Percentiles rank a stretch among this genome's conserved stretches.
Conservation (phyloP, 345 rosid genomes). For the Aegle marmelos region DNA sequence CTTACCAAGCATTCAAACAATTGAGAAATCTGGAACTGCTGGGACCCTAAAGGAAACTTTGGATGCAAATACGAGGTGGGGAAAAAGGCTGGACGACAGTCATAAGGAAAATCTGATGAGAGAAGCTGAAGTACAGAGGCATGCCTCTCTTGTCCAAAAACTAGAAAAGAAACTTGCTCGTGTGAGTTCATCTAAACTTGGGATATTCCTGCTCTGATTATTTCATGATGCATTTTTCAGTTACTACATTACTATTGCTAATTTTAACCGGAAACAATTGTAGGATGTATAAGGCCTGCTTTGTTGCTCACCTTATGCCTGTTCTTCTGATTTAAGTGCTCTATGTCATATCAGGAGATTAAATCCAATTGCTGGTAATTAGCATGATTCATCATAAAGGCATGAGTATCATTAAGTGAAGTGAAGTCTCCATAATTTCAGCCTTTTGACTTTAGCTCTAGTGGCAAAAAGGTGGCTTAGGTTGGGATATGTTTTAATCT, state of each 20-base stretch:
- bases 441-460: neutral
- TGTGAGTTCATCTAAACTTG: conserved; percentile 48
- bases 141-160: conserved; percentile 59
- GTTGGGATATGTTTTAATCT: neutral
- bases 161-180: conserved; percentile 68
- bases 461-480: neutral
- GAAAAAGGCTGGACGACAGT: conserved; percentile 50
- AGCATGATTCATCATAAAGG: neutral
- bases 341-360: neutral
- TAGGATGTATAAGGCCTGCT: neutral
- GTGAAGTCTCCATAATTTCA: neutral
- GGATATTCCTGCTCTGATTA: conserved; percentile 6
- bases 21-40: conserved; percentile 47
- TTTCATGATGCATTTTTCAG: conserved; percentile 3
- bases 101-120: conserved; percentile 51
- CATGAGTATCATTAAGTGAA: neutral
- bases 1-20: conserved; percentile 32
- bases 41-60: conserved; percentile 89
- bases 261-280: neutral
- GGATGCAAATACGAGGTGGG: conserved; percentile 83
- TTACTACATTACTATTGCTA: neutral
- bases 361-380: neutral
- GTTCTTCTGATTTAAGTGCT: neutral
- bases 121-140: conserved; percentile 69
- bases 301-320: neutral